These are phyloP conservation scores for Pelargonium nanum DNA, from an alignment of 345 rosid species.

Conservation along the genomic window DNA sequence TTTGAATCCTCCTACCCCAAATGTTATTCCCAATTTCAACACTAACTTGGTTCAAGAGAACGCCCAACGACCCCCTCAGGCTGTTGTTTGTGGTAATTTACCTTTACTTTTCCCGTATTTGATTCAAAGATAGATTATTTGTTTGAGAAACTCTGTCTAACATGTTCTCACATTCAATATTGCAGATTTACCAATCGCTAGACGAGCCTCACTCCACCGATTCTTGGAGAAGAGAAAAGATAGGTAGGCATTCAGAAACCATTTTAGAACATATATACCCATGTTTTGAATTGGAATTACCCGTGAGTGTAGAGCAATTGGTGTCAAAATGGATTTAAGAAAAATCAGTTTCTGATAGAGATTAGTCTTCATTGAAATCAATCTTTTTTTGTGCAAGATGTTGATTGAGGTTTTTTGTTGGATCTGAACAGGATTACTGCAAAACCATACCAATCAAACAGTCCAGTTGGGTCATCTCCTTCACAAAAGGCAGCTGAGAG, in stretches of 20 bases:
- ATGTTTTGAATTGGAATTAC: too few species aligned
- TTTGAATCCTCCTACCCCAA: conserved; percentile 14
- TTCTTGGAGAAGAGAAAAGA: conserved; percentile 91
- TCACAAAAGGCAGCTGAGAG: conserved; percentile 33
- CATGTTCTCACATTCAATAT: not conserved
- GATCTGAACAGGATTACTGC: conserved; percentile 37
- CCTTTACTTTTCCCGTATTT: not conserved
- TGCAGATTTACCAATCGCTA: conserved; percentile 83
- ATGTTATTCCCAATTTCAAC: conserved; percentile 20
- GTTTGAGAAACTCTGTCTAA: not conserved
- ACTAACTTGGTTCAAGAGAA: conserved; percentile 29
- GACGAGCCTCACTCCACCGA: conserved; percentile 89
- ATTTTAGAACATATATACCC: too few species aligned
- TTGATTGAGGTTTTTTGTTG: conserved; percentile 2
- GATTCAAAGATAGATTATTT: not conserved
- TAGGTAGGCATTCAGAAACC: conserved; percentile 36
- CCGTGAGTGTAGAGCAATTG: not conserved
- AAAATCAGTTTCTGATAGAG: not conserved
- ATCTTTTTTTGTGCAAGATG: not conserved
- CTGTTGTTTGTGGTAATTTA: conserved; percentile 43
- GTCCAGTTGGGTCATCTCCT: conserved; percentile 15
- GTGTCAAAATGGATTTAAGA: not conserved
- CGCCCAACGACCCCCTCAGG: conserved; percentile 22
- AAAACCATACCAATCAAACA: conserved; percentile 43
- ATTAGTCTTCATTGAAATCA: not conserved